Conservation (phyloP, 2,329 filamentous ascomycete species). For the Penicillium paneum region DNA sequence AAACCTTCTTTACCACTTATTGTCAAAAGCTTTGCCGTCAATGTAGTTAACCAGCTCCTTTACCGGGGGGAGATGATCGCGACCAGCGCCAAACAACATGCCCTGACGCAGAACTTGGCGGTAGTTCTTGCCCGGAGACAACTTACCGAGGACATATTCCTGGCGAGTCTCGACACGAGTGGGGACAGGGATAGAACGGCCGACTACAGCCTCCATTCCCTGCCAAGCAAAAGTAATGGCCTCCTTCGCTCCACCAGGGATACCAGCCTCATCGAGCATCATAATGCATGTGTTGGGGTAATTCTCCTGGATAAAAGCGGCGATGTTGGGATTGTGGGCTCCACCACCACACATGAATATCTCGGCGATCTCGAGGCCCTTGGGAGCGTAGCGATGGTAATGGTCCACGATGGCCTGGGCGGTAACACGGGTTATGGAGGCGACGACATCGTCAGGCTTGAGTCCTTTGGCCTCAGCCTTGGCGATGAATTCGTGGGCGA, state of each 20-base stretch:
- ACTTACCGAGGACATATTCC: slow-evolving; percentile 55
- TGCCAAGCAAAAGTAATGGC: slow-evolving; percentile 60
- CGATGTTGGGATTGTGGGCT: slow-evolving; percentile 58
- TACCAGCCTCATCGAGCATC: slow-evolving; percentile 57
- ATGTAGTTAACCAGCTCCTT: slow-evolving; percentile 52
- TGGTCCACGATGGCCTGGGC: slow-evolving; percentile 54
- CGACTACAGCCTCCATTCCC: slow-evolving; percentile 58
- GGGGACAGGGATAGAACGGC: slow-evolving; percentile 55
- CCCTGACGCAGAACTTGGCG: slow-evolving; percentile 53
- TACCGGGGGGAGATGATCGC: slow-evolving; percentile 47
- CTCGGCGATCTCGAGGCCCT: slow-evolving; percentile 49
- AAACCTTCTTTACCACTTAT: slow-evolving; percentile 39
- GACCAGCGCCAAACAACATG: slow-evolving; percentile 50
- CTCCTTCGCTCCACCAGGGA: slow-evolving; percentile 58
- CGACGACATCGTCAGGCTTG: slow-evolving; percentile 53
- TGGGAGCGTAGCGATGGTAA: slow-evolving; percentile 45
- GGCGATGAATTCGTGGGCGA: slow-evolving; percentile 53
- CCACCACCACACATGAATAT: slow-evolving; percentile 62
- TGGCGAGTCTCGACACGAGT: slow-evolving; percentile 52
- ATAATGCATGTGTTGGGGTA: slow-evolving; percentile 51
- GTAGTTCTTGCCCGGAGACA: slow-evolving; percentile 55
- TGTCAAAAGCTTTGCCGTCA: slow-evolving; percentile 48
- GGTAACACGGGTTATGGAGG: slow-evolving; percentile 59
- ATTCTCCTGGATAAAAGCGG: slow-evolving; percentile 49
- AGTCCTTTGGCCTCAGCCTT: slow-evolving; percentile 47